phyloP scores from a whole-genome alignment of 768 basidiomycete genomes.

The Suillus discolor region DNA sequence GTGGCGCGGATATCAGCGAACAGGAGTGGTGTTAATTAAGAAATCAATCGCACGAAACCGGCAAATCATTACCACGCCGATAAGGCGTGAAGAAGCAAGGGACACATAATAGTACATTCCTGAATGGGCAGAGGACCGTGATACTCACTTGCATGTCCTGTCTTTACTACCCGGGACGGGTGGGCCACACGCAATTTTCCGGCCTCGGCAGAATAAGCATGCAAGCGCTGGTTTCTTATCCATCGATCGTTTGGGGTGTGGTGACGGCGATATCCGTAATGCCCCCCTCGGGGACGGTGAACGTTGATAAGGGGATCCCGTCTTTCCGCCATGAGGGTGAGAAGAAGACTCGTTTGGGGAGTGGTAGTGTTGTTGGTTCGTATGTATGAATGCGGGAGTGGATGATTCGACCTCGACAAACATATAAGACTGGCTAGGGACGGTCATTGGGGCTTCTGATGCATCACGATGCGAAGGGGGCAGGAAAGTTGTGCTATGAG shows the following conservation, averaged over 20 bases:
- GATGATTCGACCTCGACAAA: constrained; percentile 18
- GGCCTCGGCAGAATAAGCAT: constrained; percentile 65
- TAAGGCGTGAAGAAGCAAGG: constrained; percentile 11
- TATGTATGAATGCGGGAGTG: constrained; percentile 13
- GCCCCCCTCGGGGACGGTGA: constrained; percentile 28
- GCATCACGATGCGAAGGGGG: constrained; percentile 15
- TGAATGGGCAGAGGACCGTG: not conserved
- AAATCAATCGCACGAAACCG: constrained; percentile 12
- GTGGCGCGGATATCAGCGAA: constrained; percentile 31
- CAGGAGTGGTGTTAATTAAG: constrained; percentile 10
- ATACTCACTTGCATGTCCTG: constrained; percentile 67
- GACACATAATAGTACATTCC: constrained; percentile 5
- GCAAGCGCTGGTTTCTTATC: constrained; percentile 64
- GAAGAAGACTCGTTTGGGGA: constrained; percentile 16
- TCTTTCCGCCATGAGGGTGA: constrained; percentile 18
- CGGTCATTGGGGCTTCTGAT: constrained; percentile 24
- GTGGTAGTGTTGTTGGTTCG: constrained; percentile 15
- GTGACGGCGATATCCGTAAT: constrained; percentile 23
- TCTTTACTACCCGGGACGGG: constrained; percentile 54
- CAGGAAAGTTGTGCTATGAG: constrained; percentile 15
- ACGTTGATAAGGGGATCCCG: constrained; percentile 19
- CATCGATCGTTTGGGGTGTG: constrained; percentile 26
- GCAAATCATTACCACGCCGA: constrained; percentile 17
- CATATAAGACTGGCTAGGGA: constrained; percentile 22
- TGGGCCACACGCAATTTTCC: constrained; percentile 72